These are phyloP conservation scores for Diaporthe batatas DNA, from an alignment of 2,329 filamentous ascomycete species.

Conservation along the genomic window DNA sequence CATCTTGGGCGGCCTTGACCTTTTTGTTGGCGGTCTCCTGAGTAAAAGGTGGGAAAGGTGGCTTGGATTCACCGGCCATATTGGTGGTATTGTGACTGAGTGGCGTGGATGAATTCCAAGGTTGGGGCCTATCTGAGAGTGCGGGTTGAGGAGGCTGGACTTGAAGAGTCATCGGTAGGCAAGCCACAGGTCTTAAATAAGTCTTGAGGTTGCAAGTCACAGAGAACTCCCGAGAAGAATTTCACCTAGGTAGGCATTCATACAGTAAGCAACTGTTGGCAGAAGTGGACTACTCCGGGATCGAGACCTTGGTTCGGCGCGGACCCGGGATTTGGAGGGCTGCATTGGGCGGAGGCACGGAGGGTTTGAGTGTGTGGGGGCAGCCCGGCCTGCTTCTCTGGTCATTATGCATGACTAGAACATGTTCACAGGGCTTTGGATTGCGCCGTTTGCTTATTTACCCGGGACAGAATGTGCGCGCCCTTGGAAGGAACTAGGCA, in stretches of 20 bases:
- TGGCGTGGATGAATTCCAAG: not conserved
- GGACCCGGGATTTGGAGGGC: constrained; percentile 16
- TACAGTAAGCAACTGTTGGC: not conserved
- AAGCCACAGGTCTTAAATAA: not conserved
- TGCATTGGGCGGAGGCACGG: constrained; percentile 16
- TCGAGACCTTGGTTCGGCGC: constrained; percentile 2
- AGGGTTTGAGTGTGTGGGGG: not conserved
- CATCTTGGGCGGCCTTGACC: constrained; percentile 85
- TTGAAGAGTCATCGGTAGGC: not conserved
- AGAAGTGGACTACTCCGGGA: not conserved
- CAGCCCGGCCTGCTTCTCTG: not conserved
- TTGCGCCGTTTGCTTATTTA: not conserved
- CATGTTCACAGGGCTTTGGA: not conserved
- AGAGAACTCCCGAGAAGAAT: not conserved
- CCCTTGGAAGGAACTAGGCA: not conserved
- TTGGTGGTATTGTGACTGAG: not conserved
- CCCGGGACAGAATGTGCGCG: not conserved
- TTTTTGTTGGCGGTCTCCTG: constrained; percentile 78
- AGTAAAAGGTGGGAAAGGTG: constrained; percentile 79
- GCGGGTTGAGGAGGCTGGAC: not conserved
- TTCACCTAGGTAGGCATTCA: not conserved
- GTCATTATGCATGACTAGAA: not conserved
- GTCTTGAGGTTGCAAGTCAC: not conserved
- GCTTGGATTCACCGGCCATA: constrained; percentile 49
- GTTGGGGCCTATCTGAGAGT: not conserved